Conservation (phyloP, 257 asterid genomes). For the Nicotiana tomentosiformis region DNA sequence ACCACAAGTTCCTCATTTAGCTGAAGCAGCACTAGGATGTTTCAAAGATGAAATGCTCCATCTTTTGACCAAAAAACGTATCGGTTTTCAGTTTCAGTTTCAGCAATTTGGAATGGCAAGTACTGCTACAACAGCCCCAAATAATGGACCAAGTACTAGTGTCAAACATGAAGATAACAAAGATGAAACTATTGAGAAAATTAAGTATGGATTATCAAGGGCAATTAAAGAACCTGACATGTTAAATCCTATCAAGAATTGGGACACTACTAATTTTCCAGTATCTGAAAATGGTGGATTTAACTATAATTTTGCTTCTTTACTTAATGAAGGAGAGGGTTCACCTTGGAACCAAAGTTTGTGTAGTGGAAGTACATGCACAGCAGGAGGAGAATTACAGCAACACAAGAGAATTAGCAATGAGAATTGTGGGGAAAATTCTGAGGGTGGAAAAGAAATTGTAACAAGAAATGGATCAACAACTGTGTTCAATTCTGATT, state of each 20-base stretch:
- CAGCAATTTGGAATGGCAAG: conserved; percentile 19
- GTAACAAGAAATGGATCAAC: conserved; percentile 3
- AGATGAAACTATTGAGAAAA: neutral
- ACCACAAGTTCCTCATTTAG: conserved; percentile 81
- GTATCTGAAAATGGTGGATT: neutral
- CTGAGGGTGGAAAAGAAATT: neutral
- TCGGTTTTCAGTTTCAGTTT: conserved; percentile 56
- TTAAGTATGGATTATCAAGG: conserved; percentile 2
- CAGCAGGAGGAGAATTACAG: neutral
- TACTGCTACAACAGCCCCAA: neutral
- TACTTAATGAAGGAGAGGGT: neutral
- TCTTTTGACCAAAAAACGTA: conserved; percentile 74
- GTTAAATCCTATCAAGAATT: neutral
- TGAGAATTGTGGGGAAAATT: neutral
- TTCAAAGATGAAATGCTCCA: conserved; percentile 98
- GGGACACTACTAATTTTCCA: neutral
- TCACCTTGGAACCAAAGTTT: conserved; percentile 11
- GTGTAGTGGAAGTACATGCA: conserved; percentile 9
- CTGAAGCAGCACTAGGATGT: conserved; percentile 93
- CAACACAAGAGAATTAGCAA: neutral
- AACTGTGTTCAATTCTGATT: neutral
- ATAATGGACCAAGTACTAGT: conserved; percentile 11
- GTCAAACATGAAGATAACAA: conserved; percentile 46
- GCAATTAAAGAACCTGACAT: neutral
- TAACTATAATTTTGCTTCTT: neutral